phyloP scores from a whole-genome alignment of 2,329 filamentous ascomycete genomes.

The Didymella lethalis region DNA sequence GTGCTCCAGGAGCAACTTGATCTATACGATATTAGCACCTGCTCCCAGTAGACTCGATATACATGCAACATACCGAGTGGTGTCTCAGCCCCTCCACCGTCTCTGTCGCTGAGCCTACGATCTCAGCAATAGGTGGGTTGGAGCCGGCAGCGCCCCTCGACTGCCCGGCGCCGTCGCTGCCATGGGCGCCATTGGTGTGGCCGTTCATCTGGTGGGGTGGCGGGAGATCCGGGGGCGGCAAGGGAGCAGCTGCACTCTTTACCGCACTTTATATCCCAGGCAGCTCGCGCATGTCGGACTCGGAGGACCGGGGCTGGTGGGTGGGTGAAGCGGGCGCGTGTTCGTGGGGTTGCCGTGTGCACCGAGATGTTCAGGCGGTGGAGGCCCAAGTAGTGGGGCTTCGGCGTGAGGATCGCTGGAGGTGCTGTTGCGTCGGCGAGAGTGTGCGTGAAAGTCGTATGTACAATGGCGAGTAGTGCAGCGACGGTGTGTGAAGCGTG shows the following conservation, averaged over 20 bases:
- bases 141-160: constrained; percentile 33
- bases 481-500: constrained; percentile 3
- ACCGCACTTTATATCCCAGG: constrained; percentile 36
- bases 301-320: constrained; percentile 4
- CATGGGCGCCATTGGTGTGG: constrained; percentile 35
- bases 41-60: not conserved
- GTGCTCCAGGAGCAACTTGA: constrained; percentile 51
- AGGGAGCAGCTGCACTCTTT: constrained; percentile 52
- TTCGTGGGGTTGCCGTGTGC: constrained; percentile 12
- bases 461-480: not conserved
- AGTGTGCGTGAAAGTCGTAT: not conserved
- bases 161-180: constrained; percentile 35
- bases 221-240: constrained; percentile 41
- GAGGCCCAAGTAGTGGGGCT: constrained; percentile 13
- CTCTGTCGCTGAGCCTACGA: constrained; percentile 51
- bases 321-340: constrained; percentile 20
- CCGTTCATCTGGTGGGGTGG: constrained; percentile 44
- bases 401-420: not conserved
- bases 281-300: constrained; percentile 38
- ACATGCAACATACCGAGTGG: constrained; percentile 36
- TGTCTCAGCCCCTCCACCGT: constrained; percentile 43
- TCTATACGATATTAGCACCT: constrained; percentile 41
- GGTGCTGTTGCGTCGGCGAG: constrained; percentile 1
- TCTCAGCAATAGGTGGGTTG: constrained; percentile 54
- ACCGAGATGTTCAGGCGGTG: constrained; percentile 10